Percentiles rank a stretch among this genome's conserved stretches.
Conservation (phyloP, 2,329 filamentous ascomycete species). For the Venturia carpophila region DNA sequence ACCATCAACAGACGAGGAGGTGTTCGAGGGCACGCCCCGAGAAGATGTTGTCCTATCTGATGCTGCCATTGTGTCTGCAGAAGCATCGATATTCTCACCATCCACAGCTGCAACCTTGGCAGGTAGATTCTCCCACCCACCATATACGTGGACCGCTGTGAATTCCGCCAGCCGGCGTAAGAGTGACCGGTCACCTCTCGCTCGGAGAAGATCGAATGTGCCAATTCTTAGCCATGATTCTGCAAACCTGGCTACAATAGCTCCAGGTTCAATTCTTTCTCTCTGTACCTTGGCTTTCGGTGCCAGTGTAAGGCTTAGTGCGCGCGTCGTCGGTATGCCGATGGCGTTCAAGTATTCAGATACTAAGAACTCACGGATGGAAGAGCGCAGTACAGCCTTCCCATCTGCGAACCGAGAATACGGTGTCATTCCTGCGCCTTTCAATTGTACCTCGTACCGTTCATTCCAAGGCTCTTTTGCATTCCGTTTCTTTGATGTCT, state of each 20-base stretch:
- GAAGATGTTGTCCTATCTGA: conserved; percentile 10
- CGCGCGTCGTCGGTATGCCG: conserved; percentile 76
- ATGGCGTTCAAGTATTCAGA: conserved; percentile 84
- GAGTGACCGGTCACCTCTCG: conserved; percentile 67
- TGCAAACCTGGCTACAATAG: conserved; percentile 86
- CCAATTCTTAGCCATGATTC: conserved; percentile 87
- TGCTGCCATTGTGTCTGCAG: conserved; percentile 26
- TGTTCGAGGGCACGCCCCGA: neutral
- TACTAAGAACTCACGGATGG: conserved; percentile 89
- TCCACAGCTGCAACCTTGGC: conserved; percentile 43
- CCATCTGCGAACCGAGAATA: conserved; percentile 97
- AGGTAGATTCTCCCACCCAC: conserved; percentile 79
- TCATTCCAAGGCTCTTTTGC: conserved; percentile 32
- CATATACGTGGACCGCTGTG: conserved; percentile 77
- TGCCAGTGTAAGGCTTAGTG: conserved; percentile 70
- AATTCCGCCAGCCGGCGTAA: conserved; percentile 72
- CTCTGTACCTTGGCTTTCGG: conserved; percentile 65
- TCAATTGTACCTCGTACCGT: conserved; percentile 86
- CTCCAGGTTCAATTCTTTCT: conserved; percentile 79
- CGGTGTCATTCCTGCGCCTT: conserved; percentile 86
- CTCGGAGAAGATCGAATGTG: conserved; percentile 88
- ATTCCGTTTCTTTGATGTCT: conserved; percentile 67
- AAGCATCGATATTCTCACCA: conserved; percentile 41
- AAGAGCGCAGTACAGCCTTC: conserved; percentile 84
- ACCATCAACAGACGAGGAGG: conserved; percentile 14